phyloP scores from a whole-genome alignment of 2,329 filamentous ascomycete genomes.

The Sporothrix inflata region DNA sequence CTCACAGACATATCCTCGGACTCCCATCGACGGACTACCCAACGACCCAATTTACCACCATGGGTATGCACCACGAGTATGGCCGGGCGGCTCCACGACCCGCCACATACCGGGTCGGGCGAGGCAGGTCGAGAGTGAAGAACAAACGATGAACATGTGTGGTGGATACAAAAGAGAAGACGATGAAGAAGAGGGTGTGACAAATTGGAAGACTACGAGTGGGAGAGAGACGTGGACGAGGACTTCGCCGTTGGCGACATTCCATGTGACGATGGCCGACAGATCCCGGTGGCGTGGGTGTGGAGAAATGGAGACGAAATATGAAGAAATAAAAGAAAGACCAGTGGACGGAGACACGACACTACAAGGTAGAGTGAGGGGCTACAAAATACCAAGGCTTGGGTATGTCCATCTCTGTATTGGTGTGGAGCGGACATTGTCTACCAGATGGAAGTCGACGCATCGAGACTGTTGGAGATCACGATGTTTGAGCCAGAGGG shows the following conservation, averaged over 20 bases:
- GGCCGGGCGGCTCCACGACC: background rate
- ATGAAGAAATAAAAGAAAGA: background rate
- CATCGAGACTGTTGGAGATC: background rate
- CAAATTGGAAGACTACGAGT: background rate
- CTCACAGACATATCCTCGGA: background rate
- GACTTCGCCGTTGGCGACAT: background rate
- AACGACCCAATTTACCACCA: background rate
- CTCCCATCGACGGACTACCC: background rate
- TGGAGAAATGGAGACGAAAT: background rate
- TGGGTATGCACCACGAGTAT: background rate
- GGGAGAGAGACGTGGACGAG: background rate
- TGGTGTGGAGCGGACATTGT: background rate
- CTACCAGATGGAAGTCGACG: background rate
- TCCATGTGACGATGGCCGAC: background rate
- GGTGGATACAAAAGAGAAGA: too few species aligned
- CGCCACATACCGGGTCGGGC: slow-evolving; percentile 23
- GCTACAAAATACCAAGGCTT: background rate
- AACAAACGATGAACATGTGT: too few species aligned
- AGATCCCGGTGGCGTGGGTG: background rate
- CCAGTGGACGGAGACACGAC: background rate
- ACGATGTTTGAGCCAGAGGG: background rate
- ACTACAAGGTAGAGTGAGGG: background rate
- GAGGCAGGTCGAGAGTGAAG: too few species aligned
- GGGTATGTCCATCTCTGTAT: background rate
- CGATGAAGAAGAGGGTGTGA: background rate